Base-by-base conservation (phyloP, 2,329 filamentous ascomycete genomes). In the Ceratocystis cubensis region DNA sequence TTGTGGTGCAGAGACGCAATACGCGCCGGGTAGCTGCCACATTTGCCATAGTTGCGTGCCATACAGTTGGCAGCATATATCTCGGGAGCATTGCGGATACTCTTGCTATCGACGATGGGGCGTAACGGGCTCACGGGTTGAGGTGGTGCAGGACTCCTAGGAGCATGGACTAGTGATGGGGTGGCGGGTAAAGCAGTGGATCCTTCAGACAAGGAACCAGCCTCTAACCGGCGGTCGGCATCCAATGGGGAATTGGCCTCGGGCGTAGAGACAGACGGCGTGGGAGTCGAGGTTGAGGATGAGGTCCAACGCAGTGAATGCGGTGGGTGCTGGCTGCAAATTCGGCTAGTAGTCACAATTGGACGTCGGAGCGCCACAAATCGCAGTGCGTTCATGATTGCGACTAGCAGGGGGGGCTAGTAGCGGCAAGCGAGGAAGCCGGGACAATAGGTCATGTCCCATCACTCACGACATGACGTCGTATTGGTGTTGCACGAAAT, bases 41-140 rank as follows among this genome's bases (percentile, higher is more conserved):
- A 82, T 30, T 75, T 71, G 67, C 74, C 80, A 77, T 96, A 96
- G 75, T 96, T 96, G 71, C 94, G 86, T 70, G 91, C 87, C 68
- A 88, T 74, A 76, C 90, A 96, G 73, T 95, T 97, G 70, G 87
- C 80, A 71, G 88, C 83, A 79, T 96, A 89, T 17, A 95, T 81
- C 15, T 87, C 84, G 17, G 88, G 84, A 75, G 95, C 89, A 73
- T 91, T 83, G 67, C 92, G 91, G 74, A 99, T 96, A 77, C 94
- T 88, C 75, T 90, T 93, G 73, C 96, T 82, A 77, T 96, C 88
- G 70, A 95, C 82, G 61, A 82, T 82, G 30, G 89, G 84, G 74
- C 90, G 93, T 10, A 91, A 91, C 15, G 89, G 91, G 64, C 83
- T 86, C 67, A 74, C 75, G 57, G 68, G 65, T 61, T n/a, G 53